Evolutionary conservation across 2,329 filamentous ascomycete species (phyloP).

Genomic region (Phoma sp.): DNA sequence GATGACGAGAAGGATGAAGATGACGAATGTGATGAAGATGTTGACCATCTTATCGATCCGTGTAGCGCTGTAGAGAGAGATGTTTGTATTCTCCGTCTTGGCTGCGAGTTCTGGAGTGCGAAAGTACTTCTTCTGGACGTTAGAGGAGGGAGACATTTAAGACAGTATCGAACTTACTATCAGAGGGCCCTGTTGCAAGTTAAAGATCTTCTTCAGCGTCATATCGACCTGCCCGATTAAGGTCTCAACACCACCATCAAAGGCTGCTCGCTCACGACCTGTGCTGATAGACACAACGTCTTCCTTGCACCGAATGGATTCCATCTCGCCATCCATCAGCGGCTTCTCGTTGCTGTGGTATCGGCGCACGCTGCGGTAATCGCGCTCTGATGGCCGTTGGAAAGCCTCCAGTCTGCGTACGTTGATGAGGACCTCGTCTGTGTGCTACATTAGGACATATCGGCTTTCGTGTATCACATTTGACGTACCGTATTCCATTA

Average conservation of each 20-base stretch:
- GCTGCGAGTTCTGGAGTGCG: conserved; percentile 47
- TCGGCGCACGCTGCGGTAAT: conserved; percentile 47
- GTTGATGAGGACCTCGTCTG: conserved; percentile 50
- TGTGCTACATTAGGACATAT: conserved; percentile 14
- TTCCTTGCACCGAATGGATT: conserved; percentile 49
- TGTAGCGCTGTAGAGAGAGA: conserved; percentile 46
- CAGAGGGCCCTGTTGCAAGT: conserved; percentile 30
- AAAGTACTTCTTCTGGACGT: conserved; percentile 40
- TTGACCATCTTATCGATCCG: conserved; percentile 51
- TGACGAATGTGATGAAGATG: conserved; percentile 51
- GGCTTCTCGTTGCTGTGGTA: conserved; percentile 48
- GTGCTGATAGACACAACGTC: conserved; percentile 49
- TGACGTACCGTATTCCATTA: conserved; percentile 43
- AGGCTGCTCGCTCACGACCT: conserved; percentile 50
- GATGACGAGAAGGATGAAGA: conserved; percentile 50
- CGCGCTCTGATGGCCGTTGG: conserved; percentile 48
- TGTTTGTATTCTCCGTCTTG: conserved; percentile 43
- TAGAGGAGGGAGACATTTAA: too few relatives aligned
- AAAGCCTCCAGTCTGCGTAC: conserved; percentile 45
- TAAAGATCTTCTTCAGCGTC: conserved; percentile 30
- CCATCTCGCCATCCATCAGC: conserved; percentile 43
- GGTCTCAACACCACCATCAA: conserved; percentile 49
- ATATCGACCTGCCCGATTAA: conserved; percentile 37
- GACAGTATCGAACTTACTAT: conserved; percentile 20
- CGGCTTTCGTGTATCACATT: conserved; percentile 3